Conservation (phyloP, 2,329 filamentous ascomycete genomes). For the Fusarium brachygibbosum region DNA sequence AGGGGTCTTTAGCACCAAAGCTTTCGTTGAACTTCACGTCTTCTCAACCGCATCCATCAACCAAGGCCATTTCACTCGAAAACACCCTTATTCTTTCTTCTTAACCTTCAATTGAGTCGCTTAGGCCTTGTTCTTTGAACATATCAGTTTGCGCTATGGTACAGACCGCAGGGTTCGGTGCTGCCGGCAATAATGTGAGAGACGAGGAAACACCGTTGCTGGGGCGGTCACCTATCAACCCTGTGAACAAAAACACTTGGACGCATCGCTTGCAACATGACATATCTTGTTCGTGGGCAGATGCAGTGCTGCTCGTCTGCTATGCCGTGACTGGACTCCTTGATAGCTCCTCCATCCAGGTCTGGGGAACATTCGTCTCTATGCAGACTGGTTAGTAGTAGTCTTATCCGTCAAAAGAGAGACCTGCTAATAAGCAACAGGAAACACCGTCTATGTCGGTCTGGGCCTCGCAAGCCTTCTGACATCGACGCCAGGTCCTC, state of each 20-base stretch:
- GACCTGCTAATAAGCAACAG: slow-evolving; percentile 50
- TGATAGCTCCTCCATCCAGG: slow-evolving; percentile 80
- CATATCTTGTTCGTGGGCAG: slow-evolving; percentile 68
- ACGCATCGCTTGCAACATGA: slow-evolving; percentile 28
- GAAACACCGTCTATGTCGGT: slow-evolving; percentile 84
- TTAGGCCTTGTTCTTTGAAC: not conserved
- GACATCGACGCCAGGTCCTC: slow-evolving; percentile 60
- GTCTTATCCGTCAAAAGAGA: not conserved
- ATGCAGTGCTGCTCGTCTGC: slow-evolving; percentile 76
- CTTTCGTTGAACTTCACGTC: slow-evolving; percentile 30
- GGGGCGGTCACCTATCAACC: not conserved
- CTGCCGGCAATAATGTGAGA: not conserved
- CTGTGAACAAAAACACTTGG: slow-evolving; percentile 10
- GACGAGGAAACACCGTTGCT: slow-evolving; percentile 44
- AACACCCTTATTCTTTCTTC: not conserved
- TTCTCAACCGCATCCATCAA: not conserved
- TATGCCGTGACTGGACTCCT: slow-evolving; percentile 83
- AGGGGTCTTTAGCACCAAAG: slow-evolving; percentile 28
- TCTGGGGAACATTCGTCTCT: slow-evolving; percentile 84
- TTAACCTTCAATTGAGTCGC: rapidly evolving
- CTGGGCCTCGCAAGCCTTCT: slow-evolving; percentile 64
- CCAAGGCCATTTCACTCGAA: not conserved
- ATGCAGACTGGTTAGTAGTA: slow-evolving; percentile 79
- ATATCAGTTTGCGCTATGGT: slow-evolving; percentile 9
- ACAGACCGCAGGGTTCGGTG: not conserved